phyloP scores from a whole-genome alignment of 148 eudicot genomes.

The Rhododendron kiyosumense region DNA sequence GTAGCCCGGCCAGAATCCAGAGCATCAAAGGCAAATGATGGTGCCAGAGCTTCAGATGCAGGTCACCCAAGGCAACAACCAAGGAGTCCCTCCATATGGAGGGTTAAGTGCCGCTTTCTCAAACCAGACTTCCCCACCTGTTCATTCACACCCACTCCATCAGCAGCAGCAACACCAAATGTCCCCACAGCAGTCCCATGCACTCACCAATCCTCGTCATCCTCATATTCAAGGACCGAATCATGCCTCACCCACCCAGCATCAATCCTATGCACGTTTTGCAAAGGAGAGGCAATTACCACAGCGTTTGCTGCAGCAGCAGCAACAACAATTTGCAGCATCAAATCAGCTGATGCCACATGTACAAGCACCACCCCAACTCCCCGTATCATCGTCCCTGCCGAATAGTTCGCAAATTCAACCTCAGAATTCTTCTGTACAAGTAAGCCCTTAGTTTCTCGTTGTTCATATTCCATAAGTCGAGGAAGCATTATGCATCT shows the following conservation, averaged over 20 bases:
- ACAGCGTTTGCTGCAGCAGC: slow-evolving; percentile 48
- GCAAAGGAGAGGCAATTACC: slow-evolving; percentile 72
- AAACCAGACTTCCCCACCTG: slow-evolving; percentile 47
- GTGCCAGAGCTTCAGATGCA: slow-evolving; percentile 61
- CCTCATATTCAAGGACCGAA: slow-evolving; percentile 54
- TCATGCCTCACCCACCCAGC: slow-evolving; percentile 47
- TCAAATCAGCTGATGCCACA: slow-evolving; percentile 55
- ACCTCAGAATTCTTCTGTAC: slow-evolving; percentile 47
- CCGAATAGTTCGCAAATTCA: slow-evolving; percentile 54
- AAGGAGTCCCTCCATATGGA: slow-evolving; percentile 48
- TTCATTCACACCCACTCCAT: slow-evolving; percentile 51
- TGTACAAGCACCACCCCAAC: slow-evolving; percentile 51
- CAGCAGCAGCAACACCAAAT: slow-evolving; percentile 47
- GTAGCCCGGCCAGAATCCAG: slow-evolving; percentile 62
- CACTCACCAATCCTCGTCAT: slow-evolving; percentile 45
- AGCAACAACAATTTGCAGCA: slow-evolving; percentile 48
- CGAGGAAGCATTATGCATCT: neutral
- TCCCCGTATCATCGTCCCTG: slow-evolving; percentile 48
- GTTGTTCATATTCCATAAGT: neutral
- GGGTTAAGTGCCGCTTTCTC: slow-evolving; percentile 42
- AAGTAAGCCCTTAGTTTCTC: slow-evolving; percentile 2
- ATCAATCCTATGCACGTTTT: slow-evolving; percentile 60
- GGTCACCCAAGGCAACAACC: slow-evolving; percentile 47
- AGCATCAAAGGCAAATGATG: slow-evolving; percentile 65
- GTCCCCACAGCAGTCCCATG: slow-evolving; percentile 65